These are phyloP conservation scores for Globisporangium sylvaticum DNA, from an alignment of 352 stramenopile genomes.

Conservation along the genomic window DNA sequence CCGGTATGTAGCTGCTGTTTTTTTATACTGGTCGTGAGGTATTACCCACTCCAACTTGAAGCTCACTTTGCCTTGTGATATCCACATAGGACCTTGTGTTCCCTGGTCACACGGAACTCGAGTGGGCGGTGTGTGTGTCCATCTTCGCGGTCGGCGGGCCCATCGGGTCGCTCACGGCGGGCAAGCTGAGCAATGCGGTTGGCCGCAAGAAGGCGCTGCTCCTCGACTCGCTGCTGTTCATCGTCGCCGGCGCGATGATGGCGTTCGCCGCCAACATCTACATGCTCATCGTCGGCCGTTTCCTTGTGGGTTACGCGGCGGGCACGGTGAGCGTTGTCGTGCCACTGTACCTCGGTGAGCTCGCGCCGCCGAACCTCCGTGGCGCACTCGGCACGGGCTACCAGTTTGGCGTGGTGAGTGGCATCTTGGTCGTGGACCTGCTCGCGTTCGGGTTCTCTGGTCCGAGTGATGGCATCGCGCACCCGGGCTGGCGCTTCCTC, in stretches of 20 bases:
- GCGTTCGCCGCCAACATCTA: constrained; percentile 63
- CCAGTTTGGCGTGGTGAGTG: constrained; percentile 68
- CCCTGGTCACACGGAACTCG: constrained; percentile 52
- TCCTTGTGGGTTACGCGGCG: constrained; percentile 64
- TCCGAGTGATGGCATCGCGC: constrained; percentile 44
- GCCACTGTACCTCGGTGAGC: constrained; percentile 63
- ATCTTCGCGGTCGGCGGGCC: constrained; percentile 63
- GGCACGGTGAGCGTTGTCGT: constrained; percentile 72
- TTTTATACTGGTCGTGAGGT: neutral
- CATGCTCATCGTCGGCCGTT: constrained; percentile 63
- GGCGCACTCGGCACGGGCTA: constrained; percentile 70
- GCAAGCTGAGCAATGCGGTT: constrained; percentile 46
- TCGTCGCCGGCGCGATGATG: constrained; percentile 56
- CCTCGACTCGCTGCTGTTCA: constrained; percentile 62
- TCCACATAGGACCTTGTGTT: constrained; percentile 59
- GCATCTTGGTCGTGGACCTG: constrained; percentile 40
- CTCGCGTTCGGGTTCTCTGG: constrained; percentile 60
- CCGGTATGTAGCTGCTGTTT: constrained; percentile 14
- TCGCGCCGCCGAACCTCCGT: constrained; percentile 68
- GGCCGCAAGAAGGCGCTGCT: constrained; percentile 62
- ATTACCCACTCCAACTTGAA: neutral
- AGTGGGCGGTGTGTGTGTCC: constrained; percentile 67
- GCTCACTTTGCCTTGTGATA: too few species aligned
- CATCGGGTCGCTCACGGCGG: constrained; percentile 58
- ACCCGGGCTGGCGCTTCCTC: constrained; percentile 64